A percentile compares a stretch with the other conserved stretches of the same genome.
Evolutionary conservation across 2,329 filamentous ascomycete species (phyloP).

Genomic region (Ceratocystis huliohia): DNA sequence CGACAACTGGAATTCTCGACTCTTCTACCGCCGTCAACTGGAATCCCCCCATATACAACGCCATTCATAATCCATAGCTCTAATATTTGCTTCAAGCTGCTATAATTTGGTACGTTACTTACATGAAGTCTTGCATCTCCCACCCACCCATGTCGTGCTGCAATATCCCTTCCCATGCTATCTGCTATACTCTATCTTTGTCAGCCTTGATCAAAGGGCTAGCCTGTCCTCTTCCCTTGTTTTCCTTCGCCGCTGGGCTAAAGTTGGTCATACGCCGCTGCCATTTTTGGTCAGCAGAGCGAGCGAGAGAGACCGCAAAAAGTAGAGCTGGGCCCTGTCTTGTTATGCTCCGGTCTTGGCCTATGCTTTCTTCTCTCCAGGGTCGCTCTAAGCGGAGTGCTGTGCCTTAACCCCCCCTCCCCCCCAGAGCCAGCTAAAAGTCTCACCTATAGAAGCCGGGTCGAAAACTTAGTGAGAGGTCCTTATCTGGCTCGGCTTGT

Average conservation of each 20-base stretch:
- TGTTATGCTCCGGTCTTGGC: constrained; percentile 4
- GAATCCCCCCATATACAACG: background rate
- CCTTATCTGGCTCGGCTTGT: background rate
- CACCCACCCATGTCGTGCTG: background rate
- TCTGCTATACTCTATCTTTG: background rate
- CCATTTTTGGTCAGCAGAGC: background rate
- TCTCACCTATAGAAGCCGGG: background rate
- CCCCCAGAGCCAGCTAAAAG: background rate
- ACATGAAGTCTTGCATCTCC: background rate
- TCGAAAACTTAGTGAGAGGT: background rate
- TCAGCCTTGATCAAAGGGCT: background rate
- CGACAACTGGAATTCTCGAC: background rate
- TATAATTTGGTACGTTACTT: background rate
- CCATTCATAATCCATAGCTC: background rate
- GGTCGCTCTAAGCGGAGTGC: constrained; percentile 1
- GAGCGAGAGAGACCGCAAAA: background rate
- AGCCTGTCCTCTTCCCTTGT: background rate
- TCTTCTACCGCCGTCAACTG: background rate
- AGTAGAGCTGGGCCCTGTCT: background rate
- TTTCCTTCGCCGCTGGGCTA: background rate
- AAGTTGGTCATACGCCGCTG: background rate
- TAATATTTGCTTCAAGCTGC: background rate
- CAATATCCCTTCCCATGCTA: background rate
- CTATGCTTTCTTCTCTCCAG: background rate
- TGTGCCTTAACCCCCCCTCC: background rate